phyloP scores from a whole-genome alignment of 495 filamentous ascomycete species.

The Talaromyces ruber region DNA sequence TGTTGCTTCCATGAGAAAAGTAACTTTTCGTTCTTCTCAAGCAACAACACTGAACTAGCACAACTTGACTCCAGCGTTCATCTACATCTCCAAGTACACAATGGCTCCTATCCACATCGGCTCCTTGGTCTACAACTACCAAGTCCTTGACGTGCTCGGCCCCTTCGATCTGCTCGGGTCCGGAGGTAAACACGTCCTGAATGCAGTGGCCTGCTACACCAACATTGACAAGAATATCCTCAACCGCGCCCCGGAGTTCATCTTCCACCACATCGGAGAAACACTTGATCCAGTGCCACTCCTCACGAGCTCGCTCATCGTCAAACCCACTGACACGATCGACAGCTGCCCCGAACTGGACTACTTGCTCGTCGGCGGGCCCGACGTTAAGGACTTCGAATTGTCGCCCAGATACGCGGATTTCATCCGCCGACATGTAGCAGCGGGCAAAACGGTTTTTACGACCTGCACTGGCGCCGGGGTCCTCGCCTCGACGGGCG shows the following conservation, averaged over 20 bases:
- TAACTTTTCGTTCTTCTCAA: neutral
- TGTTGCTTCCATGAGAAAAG: neutral
- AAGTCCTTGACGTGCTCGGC: neutral
- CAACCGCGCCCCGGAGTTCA: neutral
- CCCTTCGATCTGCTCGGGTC: neutral
- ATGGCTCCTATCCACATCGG: neutral
- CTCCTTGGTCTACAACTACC: neutral
- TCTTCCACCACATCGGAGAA: neutral
- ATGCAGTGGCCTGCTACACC: neutral
- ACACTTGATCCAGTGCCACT: neutral
- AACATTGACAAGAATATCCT: neutral
- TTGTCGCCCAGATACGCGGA: neutral
- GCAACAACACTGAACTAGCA: neutral
- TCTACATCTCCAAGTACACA: neutral
- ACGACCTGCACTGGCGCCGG: neutral
- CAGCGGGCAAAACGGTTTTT: neutral
- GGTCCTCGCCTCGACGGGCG: constrained; percentile 11
- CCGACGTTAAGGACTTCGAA: neutral
- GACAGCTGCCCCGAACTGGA: neutral
- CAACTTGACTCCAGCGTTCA: neutral
- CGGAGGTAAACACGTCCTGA: neutral
- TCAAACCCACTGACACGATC: neutral
- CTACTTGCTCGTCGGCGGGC: neutral
- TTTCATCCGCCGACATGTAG: neutral
- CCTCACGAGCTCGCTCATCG: neutral